Conservation (phyloP, 176 grass and related monocot species). For the Rhynchospora tenuis region DNA sequence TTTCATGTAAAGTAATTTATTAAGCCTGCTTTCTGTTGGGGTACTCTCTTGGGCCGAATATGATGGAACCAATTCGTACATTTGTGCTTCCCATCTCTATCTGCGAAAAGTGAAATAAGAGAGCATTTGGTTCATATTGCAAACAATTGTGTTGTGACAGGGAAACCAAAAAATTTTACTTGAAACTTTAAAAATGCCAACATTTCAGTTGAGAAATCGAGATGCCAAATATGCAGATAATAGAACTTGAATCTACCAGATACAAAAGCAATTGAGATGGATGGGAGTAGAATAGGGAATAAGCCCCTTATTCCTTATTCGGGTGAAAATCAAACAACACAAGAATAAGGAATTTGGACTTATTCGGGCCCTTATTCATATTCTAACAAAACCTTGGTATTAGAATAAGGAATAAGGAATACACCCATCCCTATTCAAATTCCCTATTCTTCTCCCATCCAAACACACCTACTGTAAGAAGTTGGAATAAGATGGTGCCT, state of each 20-base stretch:
- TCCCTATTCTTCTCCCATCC: too few species aligned
- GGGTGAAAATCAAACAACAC: too few species aligned
- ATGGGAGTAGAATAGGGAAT: too few species aligned
- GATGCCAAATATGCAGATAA: not conserved
- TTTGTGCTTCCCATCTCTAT: slow-evolving; percentile 70
- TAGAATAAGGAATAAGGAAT: too few species aligned
- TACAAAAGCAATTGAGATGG: not conserved
- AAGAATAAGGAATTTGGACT: too few species aligned
- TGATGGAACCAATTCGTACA: slow-evolving; percentile 70
- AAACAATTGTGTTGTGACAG: not conserved
- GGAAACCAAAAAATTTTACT: not conserved
- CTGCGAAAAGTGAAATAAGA: slow-evolving; percentile 21
- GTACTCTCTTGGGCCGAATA: slow-evolving; percentile 81
- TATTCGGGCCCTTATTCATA: too few species aligned
- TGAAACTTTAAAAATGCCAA: not conserved
- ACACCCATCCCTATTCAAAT: too few species aligned
- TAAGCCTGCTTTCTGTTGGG: slow-evolving; percentile 28
- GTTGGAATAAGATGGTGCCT: not conserved
- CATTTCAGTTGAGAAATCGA: not conserved
- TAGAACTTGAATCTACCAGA: not conserved
- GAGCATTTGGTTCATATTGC: not conserved
- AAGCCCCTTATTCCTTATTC: too few species aligned
- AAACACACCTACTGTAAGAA: too few species aligned
- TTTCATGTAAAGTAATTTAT: not conserved
- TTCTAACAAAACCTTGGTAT: too few species aligned